Percentiles rank a stretch among this genome's conserved stretches.
Evolutionary conservation across 2,329 filamentous ascomycete species (phyloP).

Genomic region (Xylaria sp.): DNA sequence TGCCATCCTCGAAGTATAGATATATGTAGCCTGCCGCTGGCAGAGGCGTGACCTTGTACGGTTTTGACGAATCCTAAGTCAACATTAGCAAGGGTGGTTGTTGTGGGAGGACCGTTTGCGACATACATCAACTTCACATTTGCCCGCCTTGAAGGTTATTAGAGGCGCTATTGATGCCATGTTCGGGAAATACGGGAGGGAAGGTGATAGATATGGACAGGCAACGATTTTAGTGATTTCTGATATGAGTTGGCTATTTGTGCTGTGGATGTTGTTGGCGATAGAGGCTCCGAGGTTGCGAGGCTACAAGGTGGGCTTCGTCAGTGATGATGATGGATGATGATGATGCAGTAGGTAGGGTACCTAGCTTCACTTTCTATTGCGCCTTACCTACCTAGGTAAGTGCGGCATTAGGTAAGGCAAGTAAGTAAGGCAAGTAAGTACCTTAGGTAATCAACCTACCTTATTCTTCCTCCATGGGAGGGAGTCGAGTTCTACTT

Average conservation of each 20-base stretch:
- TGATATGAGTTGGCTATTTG: background rate
- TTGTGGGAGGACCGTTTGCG: conserved; percentile 25
- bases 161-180: conserved; percentile 85
- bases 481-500: background rate
- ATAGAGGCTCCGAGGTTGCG: conserved; percentile 15
- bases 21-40: conserved; percentile 87
- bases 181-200: conserved; percentile 38
- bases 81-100: conserved; percentile 35
- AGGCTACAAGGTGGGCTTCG: conserved; percentile 50
- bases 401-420: background rate
- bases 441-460: too few species aligned
- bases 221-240: background rate
- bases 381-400: background rate
- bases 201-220: background rate
- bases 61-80: conserved; percentile 55
- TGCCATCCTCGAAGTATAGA: conserved; percentile 91
- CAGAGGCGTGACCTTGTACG: conserved; percentile 78
- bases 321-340: conserved; percentile 37
- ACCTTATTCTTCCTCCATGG: too few species aligned
- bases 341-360: conserved; percentile 20
- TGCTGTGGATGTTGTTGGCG: background rate
- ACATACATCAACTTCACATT: conserved; percentile 85
- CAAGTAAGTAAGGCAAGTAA: too few species aligned
- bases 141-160: conserved; percentile 96
- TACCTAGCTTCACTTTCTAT: conserved; percentile 7